These are phyloP conservation scores for Sodiomyces alkalinus DNA, from an alignment of 2,329 filamentous ascomycete genomes.

Conservation along the genomic window DNA sequence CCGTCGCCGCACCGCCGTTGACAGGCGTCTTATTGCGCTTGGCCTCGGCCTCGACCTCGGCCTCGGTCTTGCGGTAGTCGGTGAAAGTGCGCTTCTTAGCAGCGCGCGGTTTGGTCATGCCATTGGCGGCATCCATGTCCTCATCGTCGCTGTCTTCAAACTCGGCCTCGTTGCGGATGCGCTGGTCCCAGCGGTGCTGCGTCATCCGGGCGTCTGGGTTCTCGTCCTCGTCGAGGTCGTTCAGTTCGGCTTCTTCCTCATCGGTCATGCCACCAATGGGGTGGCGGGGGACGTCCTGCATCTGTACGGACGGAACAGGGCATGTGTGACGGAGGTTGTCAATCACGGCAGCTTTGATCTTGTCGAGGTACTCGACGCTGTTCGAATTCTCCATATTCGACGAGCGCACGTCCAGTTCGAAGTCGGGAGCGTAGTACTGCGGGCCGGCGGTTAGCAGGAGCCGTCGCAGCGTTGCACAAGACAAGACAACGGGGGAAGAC, in stretches of 20 bases:
- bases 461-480: too few relatives aligned
- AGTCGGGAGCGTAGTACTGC: slow-evolving; percentile 83
- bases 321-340: slow-evolving; percentile 80
- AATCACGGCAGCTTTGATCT: slow-evolving; percentile 65
- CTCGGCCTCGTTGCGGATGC: slow-evolving; percentile 61
- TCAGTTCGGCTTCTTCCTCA: slow-evolving; percentile 49
- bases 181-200: slow-evolving; percentile 69
- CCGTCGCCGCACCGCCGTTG: slow-evolving; percentile 18
- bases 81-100: slow-evolving; percentile 34
- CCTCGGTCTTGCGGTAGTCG: slow-evolving; percentile 31
- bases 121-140: slow-evolving; percentile 59
- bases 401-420: slow-evolving; percentile 76
- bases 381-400: slow-evolving; percentile 89
- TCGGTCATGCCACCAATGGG: slow-evolving; percentile 48
- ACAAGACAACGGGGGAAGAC: slow-evolving; percentile 12
- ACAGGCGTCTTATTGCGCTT: slow-evolving; percentile 21
- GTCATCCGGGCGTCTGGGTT: slow-evolving; percentile 75
- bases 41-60: slow-evolving; percentile 22
- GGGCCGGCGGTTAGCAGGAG: too few relatives aligned
- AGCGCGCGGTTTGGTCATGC: slow-evolving; percentile 39
- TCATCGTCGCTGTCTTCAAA: slow-evolving; percentile 84
- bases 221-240: slow-evolving; percentile 67
- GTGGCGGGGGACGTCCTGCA: slow-evolving; percentile 59
- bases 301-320: slow-evolving; percentile 78
- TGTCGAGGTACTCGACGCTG: slow-evolving; percentile 64